Evolutionary conservation across 2,329 filamentous ascomycete species (phyloP).

Genomic region (Epichloe festucae): DNA sequence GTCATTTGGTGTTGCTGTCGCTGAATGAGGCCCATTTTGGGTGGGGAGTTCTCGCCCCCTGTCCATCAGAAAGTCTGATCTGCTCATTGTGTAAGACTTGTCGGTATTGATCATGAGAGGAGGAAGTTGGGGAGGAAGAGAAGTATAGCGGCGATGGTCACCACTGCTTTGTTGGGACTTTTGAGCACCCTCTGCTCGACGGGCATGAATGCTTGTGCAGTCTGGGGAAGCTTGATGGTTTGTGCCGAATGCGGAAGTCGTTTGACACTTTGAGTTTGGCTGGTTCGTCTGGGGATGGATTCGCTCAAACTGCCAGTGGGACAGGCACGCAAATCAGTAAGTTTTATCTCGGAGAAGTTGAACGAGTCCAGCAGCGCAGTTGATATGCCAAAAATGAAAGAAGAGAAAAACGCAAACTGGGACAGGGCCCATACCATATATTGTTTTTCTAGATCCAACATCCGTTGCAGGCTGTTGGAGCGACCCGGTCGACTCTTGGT

Average conservation of each 20-base stretch:
- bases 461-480: conserved; percentile 40
- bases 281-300: conserved; percentile 6
- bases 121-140: conserved; percentile 4
- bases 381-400: background rate
- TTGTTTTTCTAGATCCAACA: conserved; percentile 46
- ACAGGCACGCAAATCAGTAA: conserved; percentile 3
- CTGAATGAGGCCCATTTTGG: conserved; percentile 2
- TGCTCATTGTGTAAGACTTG: conserved; percentile 2
- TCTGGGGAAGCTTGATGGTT: background rate
- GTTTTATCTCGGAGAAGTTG: background rate
- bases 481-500: conserved; percentile 13
- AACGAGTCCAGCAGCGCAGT: background rate
- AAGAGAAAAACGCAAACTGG: background rate
- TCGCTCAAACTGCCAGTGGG: conserved; percentile 10
- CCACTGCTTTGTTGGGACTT: conserved; percentile 2
- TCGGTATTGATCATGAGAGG: conserved; percentile 9
- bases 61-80: conserved; percentile 3
- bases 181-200: conserved; percentile 5
- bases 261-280: conserved; percentile 1
- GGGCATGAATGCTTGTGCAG: conserved; percentile 7
- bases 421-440: conserved; percentile 37
- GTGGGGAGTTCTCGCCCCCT: conserved; percentile 3
- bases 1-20: conserved; percentile 8
- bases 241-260: background rate
- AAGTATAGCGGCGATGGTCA: conserved; percentile 1